Conservation (phyloP, 2,329 filamentous ascomycete species). For the Juglanconis sp. region DNA sequence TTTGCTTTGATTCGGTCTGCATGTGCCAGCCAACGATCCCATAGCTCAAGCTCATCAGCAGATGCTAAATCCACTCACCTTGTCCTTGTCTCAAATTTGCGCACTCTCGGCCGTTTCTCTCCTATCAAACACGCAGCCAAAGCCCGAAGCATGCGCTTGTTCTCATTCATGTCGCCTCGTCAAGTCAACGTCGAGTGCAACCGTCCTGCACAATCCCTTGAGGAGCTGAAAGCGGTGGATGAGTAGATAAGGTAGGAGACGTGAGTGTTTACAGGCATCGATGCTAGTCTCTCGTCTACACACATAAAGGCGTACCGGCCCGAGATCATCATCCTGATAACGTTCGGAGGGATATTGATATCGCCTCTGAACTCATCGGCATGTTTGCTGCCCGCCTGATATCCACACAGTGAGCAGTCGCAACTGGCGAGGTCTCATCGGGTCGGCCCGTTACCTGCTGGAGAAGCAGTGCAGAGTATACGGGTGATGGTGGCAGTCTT, state of each 20-base stretch:
- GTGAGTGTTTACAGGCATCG: not conserved
- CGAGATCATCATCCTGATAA: not conserved
- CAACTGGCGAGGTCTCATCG: slow-evolving; percentile 18
- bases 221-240: not conserved
- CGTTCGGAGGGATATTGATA: not conserved
- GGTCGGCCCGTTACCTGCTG: slow-evolving; percentile 27
- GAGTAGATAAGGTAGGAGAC: not conserved
- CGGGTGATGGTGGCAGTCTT: not conserved
- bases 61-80: slow-evolving; percentile 3
- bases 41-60: slow-evolving; percentile 17
- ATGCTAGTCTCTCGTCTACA: not conserved
- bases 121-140: slow-evolving; percentile 2
- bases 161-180: not conserved
- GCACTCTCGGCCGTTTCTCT: slow-evolving; percentile 12
- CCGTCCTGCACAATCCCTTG: not conserved
- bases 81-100: slow-evolving; percentile 13
- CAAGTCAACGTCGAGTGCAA: not conserved
- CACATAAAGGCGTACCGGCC: not conserved
- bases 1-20: slow-evolving; percentile 30
- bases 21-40: slow-evolving; percentile 25
- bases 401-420: not conserved
- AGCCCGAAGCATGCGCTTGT: slow-evolving; percentile 2
- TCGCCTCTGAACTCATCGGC: not conserved
- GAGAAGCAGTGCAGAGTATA: slow-evolving; percentile 9
- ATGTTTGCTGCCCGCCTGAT: slow-evolving; percentile 4